Evolutionary conservation across 176 grass and related monocot genomes (phyloP), one percentile per base, ranked within the genome.

Genomic region (Luzula sylvatica): DNA sequence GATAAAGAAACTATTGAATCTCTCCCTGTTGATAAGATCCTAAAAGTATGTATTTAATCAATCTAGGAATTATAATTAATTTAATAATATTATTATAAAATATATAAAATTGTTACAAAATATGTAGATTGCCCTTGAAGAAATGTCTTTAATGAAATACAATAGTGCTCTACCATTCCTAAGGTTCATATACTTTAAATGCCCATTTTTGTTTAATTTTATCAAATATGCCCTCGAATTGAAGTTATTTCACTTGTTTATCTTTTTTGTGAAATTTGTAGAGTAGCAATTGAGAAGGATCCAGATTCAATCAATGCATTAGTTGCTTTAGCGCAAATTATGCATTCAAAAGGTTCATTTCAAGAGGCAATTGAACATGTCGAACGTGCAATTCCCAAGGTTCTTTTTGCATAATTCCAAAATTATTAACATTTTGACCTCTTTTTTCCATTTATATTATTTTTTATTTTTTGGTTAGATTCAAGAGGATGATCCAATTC

Each of bases 361-460:
- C 12, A 66, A 26, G 89, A 88, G 83, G 76, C 89, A 12, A 48
- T 65, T 12, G 63, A 67, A 66, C 78, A 87, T 76, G 83, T 71
- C 50, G 77, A 95, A 44, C 50, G 69, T 82, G 89, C 83, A 81
- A 66, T 95, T 32, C 51, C 62, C 56, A 72, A 79, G 83, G 89
- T 95, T 11, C 12, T 49, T 53, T 60, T 67, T 61, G 55, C 43
- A 18, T 46, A 39, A 58, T 75, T 50, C 2, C 20, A 43, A 56
- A 26, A 25, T 50, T 28, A 8, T 35, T 62, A 32, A 60, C 75
- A 21, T 39, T 42, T 61, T 60, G 23, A 49, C 15, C 14, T 35
- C 59, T 38, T 50, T 27, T 40, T 22, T 20, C 22, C 2, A 51
- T 27, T 23, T 38, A 45, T 47, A 52, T 50, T 65, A 28, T 69